Evolutionary conservation across 1,284 basidiomycete species (phyloP).

Genomic region (Fomitopsis pinicola): DNA sequence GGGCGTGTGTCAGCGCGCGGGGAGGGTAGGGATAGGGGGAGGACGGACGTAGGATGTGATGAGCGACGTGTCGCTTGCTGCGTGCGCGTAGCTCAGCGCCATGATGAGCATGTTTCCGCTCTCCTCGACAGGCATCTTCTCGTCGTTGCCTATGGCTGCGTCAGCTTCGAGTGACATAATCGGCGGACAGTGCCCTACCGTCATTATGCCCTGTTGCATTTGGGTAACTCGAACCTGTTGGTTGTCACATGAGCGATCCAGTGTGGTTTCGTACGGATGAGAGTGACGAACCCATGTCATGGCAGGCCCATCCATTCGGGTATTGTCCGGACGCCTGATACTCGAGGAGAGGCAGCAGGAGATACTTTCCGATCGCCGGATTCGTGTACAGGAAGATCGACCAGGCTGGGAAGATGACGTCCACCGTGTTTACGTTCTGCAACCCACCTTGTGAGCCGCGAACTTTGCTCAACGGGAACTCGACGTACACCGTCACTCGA

Average conservation of each 20-base stretch:
- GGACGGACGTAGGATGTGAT: constrained; percentile 46
- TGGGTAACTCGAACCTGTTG: constrained; percentile 40
- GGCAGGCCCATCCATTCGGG: constrained; percentile 59
- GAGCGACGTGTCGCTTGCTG: constrained; percentile 52
- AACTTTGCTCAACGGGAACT: not conserved
- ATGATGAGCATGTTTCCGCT: constrained; percentile 76
- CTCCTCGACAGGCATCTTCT: constrained; percentile 66
- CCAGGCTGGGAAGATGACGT: constrained; percentile 71
- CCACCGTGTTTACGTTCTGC: constrained; percentile 69
- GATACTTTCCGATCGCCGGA: constrained; percentile 52
- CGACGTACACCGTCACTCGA: constrained; percentile 54
- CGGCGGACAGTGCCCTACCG: constrained; percentile 22
- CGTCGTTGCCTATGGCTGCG: constrained; percentile 37
- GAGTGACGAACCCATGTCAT: constrained; percentile 47
- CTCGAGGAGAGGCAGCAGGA: constrained; percentile 57
- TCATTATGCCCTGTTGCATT: constrained; percentile 56
- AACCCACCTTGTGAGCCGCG: not conserved
- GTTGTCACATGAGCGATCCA: not conserved
- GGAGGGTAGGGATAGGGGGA: not conserved
- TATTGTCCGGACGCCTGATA: constrained; percentile 66
- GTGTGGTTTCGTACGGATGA: not conserved
- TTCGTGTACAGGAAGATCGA: constrained; percentile 63
- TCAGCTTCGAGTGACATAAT: not conserved
- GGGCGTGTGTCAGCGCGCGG: not conserved
- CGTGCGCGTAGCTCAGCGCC: constrained; percentile 64